Evolutionary conservation across 495 filamentous ascomycete species (phyloP).

Genomic region (Beverwykella pulmonaria): DNA sequence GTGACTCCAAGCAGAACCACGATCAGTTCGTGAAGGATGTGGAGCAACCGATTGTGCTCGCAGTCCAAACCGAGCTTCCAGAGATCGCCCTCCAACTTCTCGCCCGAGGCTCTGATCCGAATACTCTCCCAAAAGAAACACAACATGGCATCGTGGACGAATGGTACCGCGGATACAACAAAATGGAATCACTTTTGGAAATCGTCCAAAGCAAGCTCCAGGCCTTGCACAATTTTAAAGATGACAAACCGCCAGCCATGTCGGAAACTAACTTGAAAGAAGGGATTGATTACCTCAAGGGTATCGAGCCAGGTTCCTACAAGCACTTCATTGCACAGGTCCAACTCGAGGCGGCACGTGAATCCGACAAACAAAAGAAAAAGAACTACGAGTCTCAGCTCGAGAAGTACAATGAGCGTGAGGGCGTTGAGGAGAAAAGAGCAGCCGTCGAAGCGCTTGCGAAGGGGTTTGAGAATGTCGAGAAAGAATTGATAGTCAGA

Average conservation of each 20-base stretch:
- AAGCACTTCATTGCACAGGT: conserved; percentile 53
- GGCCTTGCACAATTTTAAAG: conserved; percentile 51
- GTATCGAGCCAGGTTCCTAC: conserved; percentile 56
- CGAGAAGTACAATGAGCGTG: conserved; percentile 36
- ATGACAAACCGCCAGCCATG: conserved; percentile 23
- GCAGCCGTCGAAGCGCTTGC: conserved; percentile 53
- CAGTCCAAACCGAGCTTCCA: conserved; percentile 55
- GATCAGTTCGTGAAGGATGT: conserved; percentile 44
- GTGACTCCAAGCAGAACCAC: conserved; percentile 49
- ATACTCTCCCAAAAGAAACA: conserved; percentile 49
- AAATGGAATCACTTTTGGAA: conserved; percentile 58
- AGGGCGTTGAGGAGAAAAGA: conserved; percentile 56
- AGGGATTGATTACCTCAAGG: conserved; percentile 49
- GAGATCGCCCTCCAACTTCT: conserved; percentile 60
- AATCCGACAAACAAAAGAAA: conserved; percentile 25
- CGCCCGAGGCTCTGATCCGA: conserved; percentile 60
- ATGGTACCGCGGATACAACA: conserved; percentile 12
- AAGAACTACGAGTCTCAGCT: conserved; percentile 40
- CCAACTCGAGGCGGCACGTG: conserved; percentile 39
- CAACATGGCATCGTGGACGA: conserved; percentile 42
- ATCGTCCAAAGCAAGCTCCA: conserved; percentile 55
- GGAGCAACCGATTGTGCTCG: conserved; percentile 64
- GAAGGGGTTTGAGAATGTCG: conserved; percentile 55
- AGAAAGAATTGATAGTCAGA: conserved; percentile 54
- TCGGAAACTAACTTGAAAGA: conserved; percentile 40